Conservation (phyloP, 495 filamentous ascomycete genomes). For the Neurospora terricola region DNA sequence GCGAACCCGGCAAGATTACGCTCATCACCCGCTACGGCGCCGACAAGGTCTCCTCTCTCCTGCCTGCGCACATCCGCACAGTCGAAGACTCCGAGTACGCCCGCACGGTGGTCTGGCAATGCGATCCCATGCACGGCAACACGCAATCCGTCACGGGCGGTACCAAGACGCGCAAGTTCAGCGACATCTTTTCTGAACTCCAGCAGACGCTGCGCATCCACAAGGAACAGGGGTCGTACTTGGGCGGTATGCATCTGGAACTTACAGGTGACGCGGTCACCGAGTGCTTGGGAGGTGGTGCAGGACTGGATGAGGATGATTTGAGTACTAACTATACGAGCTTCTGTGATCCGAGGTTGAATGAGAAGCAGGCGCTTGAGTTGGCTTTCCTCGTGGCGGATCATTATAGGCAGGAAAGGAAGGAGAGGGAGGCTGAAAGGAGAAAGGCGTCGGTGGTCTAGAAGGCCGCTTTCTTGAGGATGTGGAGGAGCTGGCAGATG, state of each 20-base stretch:
- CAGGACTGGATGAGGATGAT: slow-evolving; percentile 77
- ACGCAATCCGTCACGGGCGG: slow-evolving; percentile 57
- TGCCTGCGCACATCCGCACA: slow-evolving; percentile 76
- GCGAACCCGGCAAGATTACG: slow-evolving; percentile 83
- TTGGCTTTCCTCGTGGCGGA: slow-evolving; percentile 88
- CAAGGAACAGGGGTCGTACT: slow-evolving; percentile 65
- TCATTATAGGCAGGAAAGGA: slow-evolving; percentile 46
- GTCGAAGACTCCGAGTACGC: slow-evolving; percentile 60
- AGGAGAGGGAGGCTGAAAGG: slow-evolving; percentile 1
- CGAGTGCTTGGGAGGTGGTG: slow-evolving; percentile 88
- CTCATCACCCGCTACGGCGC: slow-evolving; percentile 93
- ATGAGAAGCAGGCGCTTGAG: slow-evolving; percentile 96
- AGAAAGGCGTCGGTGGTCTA: not conserved
- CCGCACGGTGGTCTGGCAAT: slow-evolving; percentile 88
- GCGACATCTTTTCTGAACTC: slow-evolving; percentile 76
- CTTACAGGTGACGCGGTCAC: slow-evolving; percentile 93
- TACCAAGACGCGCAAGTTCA: slow-evolving; percentile 84
- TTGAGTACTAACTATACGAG: slow-evolving; percentile 81
- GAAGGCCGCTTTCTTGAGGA: not conserved
- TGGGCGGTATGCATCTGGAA: slow-evolving; percentile 92
- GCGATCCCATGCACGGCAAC: slow-evolving; percentile 97
- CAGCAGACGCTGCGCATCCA: slow-evolving; percentile 73
- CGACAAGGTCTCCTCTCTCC: slow-evolving; percentile 53
- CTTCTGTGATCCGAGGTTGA: slow-evolving; percentile 89
- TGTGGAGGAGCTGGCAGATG: not conserved